phyloP scores from a whole-genome alignment of 257 asterid species.

The Catharanthus roseus region DNA sequence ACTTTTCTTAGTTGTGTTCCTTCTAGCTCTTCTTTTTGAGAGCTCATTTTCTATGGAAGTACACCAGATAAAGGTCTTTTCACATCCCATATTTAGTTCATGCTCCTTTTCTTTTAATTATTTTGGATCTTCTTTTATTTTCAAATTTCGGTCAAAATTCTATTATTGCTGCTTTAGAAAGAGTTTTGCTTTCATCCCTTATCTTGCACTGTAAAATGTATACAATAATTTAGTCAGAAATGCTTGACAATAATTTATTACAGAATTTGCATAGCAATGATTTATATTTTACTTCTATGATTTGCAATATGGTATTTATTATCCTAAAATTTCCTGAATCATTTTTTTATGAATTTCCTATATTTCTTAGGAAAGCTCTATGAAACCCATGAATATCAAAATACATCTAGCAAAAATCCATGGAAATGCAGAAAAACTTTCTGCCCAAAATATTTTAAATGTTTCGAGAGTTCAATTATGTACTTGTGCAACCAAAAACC shows the following conservation, averaged over 20 bases:
- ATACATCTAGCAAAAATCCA: not conserved
- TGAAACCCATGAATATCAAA: not conserved
- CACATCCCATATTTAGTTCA: not conserved
- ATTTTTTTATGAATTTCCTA: not conserved
- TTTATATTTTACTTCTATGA: not conserved
- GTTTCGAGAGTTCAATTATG: not conserved
- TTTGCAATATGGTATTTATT: not conserved
- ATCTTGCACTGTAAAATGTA: not conserved
- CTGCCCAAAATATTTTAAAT: not conserved
- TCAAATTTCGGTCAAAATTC: not conserved
- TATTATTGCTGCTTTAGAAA: not conserved
- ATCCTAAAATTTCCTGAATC: not conserved
- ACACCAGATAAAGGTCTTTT: conserved; percentile 91
- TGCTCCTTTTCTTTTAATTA: conserved; percentile 2
- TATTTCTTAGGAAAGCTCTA: not conserved
- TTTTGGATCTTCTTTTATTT: not conserved
- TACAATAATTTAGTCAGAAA: not conserved
- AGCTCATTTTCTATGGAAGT: conserved; percentile 93
- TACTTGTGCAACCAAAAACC: too few species aligned
- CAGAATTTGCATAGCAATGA: not conserved
- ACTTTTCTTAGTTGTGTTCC: conserved; percentile 93
- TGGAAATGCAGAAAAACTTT: not conserved
- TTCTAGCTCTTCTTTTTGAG: conserved; percentile 97
- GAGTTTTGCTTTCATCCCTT: conserved; percentile 4
- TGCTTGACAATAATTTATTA: not conserved